Base-by-base conservation (phyloP, 2,329 filamentous ascomycete genomes). In the Pseudocercospora vitis region DNA sequence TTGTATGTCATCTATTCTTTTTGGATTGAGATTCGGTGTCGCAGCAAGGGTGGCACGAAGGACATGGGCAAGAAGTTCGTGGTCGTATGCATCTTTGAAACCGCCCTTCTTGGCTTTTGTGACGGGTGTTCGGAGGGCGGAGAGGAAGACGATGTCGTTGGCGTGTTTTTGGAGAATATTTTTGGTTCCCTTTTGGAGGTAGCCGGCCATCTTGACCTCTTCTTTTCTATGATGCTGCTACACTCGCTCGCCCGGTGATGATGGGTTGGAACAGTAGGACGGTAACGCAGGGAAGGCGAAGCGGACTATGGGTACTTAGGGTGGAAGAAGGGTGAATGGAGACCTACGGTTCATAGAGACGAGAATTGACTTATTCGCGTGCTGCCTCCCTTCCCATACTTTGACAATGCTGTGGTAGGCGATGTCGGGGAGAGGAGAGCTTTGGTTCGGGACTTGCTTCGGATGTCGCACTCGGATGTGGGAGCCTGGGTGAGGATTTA, bases 81-180 rank as follows among this genome's bases (percentile, higher is more conserved):
- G 91, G 12, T 94, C 91, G 74, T 92, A 91, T 45, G 91, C 86
- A 70, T 95, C 88, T 72, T 89, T 89, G 67, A 96, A 84, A 14
- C 82, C 81, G 66, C 91, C 91, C 68, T 89, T 89, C 77, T 90
- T 87, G 33, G 90, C 84, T 59, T 89, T 84, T 56, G 88, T 92
- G 60, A 96, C 81, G 33, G 91, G 88, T 6, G 91, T 96, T 63
- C 91, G 89, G 33, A 96, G 81, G n/a, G 91, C 85, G 16, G 91
- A 95, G 64, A 96, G 84, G 69, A 96, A 87, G 65, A 96, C 89
- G 35, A 90, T 82, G 74, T 96, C 91, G 60, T 85, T 82, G 33
- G 90, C 87, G 19, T 84, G 76, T 73, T 94, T 95, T 66, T 85
- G 75, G 56, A 96, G 84, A 63, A 96, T 84, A 67, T 86, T 81